Percentiles rank a stretch among this genome's conserved stretches.
These are phyloP conservation scores for Baudoinia panamericana DNA, from an alignment of 495 filamentous ascomycete genomes.

Conservation along the genomic window DNA sequence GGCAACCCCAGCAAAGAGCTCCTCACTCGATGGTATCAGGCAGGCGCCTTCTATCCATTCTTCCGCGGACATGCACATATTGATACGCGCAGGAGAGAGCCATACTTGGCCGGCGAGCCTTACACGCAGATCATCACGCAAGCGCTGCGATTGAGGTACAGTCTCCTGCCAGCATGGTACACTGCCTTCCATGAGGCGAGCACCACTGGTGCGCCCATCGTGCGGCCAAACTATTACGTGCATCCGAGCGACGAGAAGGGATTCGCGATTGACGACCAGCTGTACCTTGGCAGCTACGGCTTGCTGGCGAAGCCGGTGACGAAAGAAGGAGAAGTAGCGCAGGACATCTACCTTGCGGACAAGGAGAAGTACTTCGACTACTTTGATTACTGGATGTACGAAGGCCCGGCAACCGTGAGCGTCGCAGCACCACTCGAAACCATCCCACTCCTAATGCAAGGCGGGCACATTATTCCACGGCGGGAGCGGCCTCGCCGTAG, in stretches of 20 bases:
- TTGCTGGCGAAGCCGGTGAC: conserved; percentile 81
- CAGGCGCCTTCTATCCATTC: conserved; percentile 95
- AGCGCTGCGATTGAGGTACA: conserved; percentile 77
- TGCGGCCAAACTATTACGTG: conserved; percentile 81
- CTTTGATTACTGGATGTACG: conserved; percentile 65
- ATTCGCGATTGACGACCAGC: conserved; percentile 80
- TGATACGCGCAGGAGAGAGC: conserved; percentile 84
- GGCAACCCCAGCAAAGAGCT: conserved; percentile 89
- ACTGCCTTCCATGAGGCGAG: conserved; percentile 87
- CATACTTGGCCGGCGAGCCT: conserved; percentile 75
- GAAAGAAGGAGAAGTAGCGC: conserved; percentile 53
- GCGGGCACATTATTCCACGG: conserved; percentile 80
- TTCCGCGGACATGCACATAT: conserved; percentile 98
- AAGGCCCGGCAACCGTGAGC: conserved; percentile 48
- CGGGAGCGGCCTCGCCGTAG: conserved; percentile 77
- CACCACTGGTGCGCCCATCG: conserved; percentile 68
- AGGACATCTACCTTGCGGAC: conserved; percentile 76
- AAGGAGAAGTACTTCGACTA: conserved; percentile 87
- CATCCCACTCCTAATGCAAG: conserved; percentile 80
- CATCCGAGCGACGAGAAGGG: conserved; percentile 78
- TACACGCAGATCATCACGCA: conserved; percentile 76
- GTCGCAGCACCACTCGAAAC: conserved; percentile 68
- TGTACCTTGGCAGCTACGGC: conserved; percentile 78
- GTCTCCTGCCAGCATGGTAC: conserved; percentile 87
- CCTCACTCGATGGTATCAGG: conserved; percentile 87